Evolutionary conservation across 768 basidiomycete species (phyloP), one percentile per base, ranked within the genome.

Genomic region (Boletus tylopilopsis): DNA sequence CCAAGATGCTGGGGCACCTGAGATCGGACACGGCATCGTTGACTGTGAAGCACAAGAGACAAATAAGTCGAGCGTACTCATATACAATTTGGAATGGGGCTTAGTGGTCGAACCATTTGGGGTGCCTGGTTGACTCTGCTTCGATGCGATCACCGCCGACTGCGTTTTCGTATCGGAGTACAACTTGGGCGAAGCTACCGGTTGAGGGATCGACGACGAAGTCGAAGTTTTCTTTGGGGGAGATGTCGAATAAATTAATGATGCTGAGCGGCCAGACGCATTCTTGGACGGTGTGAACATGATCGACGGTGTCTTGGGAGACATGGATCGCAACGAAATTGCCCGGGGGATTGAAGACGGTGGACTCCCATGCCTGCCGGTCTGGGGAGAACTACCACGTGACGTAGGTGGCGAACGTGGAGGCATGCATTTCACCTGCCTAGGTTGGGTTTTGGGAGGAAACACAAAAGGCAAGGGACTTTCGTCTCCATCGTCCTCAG

Each of bases 171-270:
- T 55, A 55, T 62, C 30, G 55, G 55, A 34, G 18, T 32, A 44
- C 13, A 34, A 24, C 30, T 67, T 62, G 18, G 78, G 75, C 1
- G 78, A 74, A 18, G 72, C 64, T 34, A 76, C 67, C 8, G 77
- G 74, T 50, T 85, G 85, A 37, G 84, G 83, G 41, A 86, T 84
- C 58, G 81, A 81, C 6, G 85, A 80, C 7, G 78, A 72, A 30
- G 71, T 73, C 7, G 78, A 72, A 30, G 71, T 73, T 48, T 79
- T 80, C 65, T 79, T 83, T 21, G 68, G 70, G 4, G 81, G 78
- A 36, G 81, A 78, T 1, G 80, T 58, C 52, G 71, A 56, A 39
- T 59, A 56, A 39, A 30, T 47, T 27, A 37, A 27, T 15, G 59
- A 60, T 21, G 62, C 54, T 19, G 64, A 58, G 25, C 62, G 62